Evolutionary conservation across 1,284 basidiomycete genomes (phyloP), one percentile per base, ranked within the genome.

Genomic region (Stygiomarasmius scandens): DNA sequence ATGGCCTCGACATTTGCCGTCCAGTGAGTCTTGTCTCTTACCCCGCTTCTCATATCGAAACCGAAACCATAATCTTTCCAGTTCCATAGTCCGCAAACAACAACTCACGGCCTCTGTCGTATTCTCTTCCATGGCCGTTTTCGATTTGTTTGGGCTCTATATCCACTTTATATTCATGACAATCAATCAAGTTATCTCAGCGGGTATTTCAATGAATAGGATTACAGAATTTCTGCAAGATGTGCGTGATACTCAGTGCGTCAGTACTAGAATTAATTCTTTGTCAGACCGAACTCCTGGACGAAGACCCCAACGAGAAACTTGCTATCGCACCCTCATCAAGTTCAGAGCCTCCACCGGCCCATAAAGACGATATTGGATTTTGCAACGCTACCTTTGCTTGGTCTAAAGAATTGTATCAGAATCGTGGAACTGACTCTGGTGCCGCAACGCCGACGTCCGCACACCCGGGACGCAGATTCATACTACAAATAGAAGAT

Each of bases 401-500:
- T 5, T 83, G 80, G 79, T 73, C 72, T 0, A 69, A 65, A 14
- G 69, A 74, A 45, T 58, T 58, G 60, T 58, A 3, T 63, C 62
- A 12, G 58, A 54, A 34, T 34, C 32, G 32, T 8, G 32, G 14
- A 14, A 60, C 70, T n/a, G n/a, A n/a, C n/a, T n/a, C n/a, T n/a
- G n/a, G n/a, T n/a, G n/a, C n/a, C n/a, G n/a, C n/a, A n/a, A n/a
- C n/a, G n/a, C n/a, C n/a, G n/a, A n/a, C n/a, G n/a, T n/a, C n/a
- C n/a, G n/a, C n/a, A n/a, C n/a, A n/a, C n/a, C n/a, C n/a, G n/a
- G n/a, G 66, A 38, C 67, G 76, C 19, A 72, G 72, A 54, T 87
- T 85, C 69, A 67, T 68, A 6, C 75, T 87, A 8, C 67, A 69
- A 5, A 74, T 87, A 24, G 72, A 81, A 3, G 73, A 67, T 1